Percentiles rank a stretch among this genome's conserved stretches.
Evolutionary conservation across 1,284 basidiomycete species (phyloP).

Genomic region (Psilocybe mexicana): DNA sequence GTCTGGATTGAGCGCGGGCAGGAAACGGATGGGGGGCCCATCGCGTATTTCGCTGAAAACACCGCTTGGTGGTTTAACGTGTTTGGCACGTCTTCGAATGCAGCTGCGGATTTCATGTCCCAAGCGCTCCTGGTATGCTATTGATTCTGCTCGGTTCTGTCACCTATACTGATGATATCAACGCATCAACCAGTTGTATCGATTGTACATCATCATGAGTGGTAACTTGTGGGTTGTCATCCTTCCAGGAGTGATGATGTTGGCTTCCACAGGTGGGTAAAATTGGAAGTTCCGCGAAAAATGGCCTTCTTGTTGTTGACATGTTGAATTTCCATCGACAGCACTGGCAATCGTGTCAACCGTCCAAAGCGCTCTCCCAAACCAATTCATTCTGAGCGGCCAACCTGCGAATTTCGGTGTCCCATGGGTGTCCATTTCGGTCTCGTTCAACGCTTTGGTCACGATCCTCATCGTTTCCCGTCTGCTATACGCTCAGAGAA

Average conservation of each 20-base stretch:
- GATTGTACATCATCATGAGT: conserved; percentile 2
- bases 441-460: conserved; percentile 9
- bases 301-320: too few species aligned
- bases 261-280: background rate
- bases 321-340: background rate
- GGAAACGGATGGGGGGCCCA: background rate
- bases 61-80: conserved; percentile 3
- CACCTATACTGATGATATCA: background rate
- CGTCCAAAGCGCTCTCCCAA: conserved; percentile 2
- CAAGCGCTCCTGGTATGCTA: conserved; percentile 1
- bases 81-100: background rate
- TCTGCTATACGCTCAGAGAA: background rate
- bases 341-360: conserved; percentile 3
- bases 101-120: background rate
- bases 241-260: conserved; percentile 1
- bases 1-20: conserved; percentile 2
- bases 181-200: background rate
- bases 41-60: conserved; percentile 1
- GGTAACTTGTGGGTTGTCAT: background rate
- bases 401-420: conserved; percentile 1
- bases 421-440: conserved; percentile 6
- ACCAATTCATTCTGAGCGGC: background rate
- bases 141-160: background rate
- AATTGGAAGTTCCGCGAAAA: background rate
- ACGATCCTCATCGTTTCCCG: conserved; percentile 5